phyloP scores from a whole-genome alignment of 306 rosid genomes.

The Pterocarpus santalinus region DNA sequence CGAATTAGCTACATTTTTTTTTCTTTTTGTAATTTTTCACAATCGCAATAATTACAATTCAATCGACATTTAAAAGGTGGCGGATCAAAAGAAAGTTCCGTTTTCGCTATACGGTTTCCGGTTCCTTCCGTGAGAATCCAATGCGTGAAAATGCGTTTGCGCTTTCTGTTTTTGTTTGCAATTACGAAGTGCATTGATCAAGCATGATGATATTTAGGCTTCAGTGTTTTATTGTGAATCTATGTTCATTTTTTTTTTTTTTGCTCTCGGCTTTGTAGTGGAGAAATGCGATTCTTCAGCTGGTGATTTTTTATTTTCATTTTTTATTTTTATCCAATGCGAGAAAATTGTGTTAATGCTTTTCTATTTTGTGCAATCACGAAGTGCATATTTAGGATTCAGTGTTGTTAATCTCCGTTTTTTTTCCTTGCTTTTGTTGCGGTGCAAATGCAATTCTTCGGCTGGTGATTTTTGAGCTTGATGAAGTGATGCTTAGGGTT shows the following conservation, averaged over 20 bases:
- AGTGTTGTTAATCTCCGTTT: not conserved
- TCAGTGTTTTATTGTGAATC: not conserved
- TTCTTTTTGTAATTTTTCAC: not conserved
- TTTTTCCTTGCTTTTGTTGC: no score
- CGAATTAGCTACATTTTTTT: no score
- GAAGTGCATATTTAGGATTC: not conserved
- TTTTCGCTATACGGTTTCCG: not conserved
- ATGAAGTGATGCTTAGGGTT: constrained; percentile 26
- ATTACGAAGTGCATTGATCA: not conserved
- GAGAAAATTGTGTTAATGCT: not conserved
- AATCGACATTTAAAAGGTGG: not conserved
- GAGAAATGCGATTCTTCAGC: constrained; percentile 33
- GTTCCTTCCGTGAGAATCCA: not conserved
- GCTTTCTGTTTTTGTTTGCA: not conserved
- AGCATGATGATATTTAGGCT: not conserved
- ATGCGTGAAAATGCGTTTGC: not conserved
- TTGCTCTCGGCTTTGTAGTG: not conserved
- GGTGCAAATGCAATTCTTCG: constrained; percentile 33
- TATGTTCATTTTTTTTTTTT: not conserved
- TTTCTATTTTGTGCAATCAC: not conserved
- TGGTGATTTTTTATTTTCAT: not conserved
- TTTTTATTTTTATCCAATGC: constrained; percentile 28
- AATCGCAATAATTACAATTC: not conserved
- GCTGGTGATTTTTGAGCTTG: not conserved
- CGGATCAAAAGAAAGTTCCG: not conserved